These are phyloP conservation scores for Oryza meyeriana DNA, from an alignment of 176 grass and related monocot genomes.

Conservation along the genomic window DNA sequence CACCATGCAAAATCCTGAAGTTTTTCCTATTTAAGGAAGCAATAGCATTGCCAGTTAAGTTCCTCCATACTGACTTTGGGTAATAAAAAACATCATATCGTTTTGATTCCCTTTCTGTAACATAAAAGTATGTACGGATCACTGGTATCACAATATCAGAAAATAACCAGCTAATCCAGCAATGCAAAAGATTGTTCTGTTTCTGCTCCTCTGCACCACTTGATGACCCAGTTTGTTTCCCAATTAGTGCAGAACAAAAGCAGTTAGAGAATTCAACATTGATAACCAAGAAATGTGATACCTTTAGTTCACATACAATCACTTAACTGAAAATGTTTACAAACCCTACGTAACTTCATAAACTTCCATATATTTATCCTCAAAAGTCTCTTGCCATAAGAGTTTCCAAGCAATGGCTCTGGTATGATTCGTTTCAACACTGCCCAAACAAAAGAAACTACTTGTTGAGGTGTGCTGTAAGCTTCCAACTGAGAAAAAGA, in stretches of 20 bases:
- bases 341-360: conserved; percentile 54
- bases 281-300: conserved; percentile 68
- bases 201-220: conserved; percentile 27
- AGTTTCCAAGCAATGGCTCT: conserved; percentile 61
- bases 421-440: conserved; percentile 69
- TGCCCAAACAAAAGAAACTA: conserved; percentile 82
- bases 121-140: conserved; percentile 73
- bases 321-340: conserved; percentile 54
- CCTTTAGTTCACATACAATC: conserved; percentile 69
- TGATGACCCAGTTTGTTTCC: conserved; percentile 24
- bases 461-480: conserved; percentile 68
- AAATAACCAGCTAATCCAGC: conserved; percentile 92
- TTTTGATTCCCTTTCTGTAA: conserved; percentile 77
- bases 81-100: conserved; percentile 92
- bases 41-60: conserved; percentile 48
- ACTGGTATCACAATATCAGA: conserved; percentile 68
- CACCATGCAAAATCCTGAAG: conserved; percentile 39
- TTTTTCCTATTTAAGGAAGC: conserved; percentile 46
- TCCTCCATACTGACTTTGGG: conserved; percentile 69
- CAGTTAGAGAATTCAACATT: conserved; percentile 48
- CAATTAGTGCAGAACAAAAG: conserved; percentile 42
- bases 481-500: conserved; percentile 45
- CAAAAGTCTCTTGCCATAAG: conserved; percentile 60
- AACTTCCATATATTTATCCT: conserved; percentile 86
- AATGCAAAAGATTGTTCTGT: conserved; percentile 52